Conservation (phyloP, 1,284 basidiomycete genomes). For the Pseudomicrostroma phylloplanum region DNA sequence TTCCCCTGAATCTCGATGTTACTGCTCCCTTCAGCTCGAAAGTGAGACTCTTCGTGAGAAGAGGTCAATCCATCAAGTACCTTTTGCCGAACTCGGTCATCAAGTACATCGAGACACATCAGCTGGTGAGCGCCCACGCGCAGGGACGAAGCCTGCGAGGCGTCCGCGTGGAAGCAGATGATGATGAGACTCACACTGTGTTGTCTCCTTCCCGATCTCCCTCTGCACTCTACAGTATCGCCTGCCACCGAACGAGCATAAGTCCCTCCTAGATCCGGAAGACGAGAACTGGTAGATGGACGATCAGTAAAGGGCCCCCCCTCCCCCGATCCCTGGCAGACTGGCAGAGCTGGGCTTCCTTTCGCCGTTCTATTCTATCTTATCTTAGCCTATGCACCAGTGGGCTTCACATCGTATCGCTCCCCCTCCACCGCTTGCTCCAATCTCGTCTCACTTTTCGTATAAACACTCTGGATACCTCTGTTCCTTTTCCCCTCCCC, state of each 20-base stretch:
- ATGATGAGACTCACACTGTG: not conserved
- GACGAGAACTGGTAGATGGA: not conserved
- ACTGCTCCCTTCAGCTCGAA: too few relatives aligned
- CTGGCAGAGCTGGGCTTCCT: too few relatives aligned
- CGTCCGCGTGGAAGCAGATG: not conserved
- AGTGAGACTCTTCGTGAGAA: constrained; percentile 69
- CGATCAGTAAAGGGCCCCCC: too few relatives aligned
- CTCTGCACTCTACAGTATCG: not conserved
- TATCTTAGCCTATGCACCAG: too few relatives aligned
- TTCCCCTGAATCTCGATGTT: not conserved
- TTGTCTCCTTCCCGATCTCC: not conserved
- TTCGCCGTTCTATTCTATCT: too few relatives aligned
- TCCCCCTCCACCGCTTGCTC: too few relatives aligned
- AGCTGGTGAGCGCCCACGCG: constrained; percentile 44
- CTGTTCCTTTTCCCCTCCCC: too few relatives aligned
- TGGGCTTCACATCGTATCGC: too few relatives aligned
- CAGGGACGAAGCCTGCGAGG: not conserved
- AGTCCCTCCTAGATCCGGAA: not conserved
- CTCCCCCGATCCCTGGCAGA: too few relatives aligned
- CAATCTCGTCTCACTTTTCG: too few relatives aligned
- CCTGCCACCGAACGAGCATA: not conserved
- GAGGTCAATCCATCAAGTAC: constrained; percentile 89
- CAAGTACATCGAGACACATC: constrained; percentile 82
- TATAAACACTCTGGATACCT: too few relatives aligned
- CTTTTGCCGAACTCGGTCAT: constrained; percentile 85